Evolutionary conservation across 1,139 yeast species (phyloP).

Genomic region (Protomyces inundatus): DNA sequence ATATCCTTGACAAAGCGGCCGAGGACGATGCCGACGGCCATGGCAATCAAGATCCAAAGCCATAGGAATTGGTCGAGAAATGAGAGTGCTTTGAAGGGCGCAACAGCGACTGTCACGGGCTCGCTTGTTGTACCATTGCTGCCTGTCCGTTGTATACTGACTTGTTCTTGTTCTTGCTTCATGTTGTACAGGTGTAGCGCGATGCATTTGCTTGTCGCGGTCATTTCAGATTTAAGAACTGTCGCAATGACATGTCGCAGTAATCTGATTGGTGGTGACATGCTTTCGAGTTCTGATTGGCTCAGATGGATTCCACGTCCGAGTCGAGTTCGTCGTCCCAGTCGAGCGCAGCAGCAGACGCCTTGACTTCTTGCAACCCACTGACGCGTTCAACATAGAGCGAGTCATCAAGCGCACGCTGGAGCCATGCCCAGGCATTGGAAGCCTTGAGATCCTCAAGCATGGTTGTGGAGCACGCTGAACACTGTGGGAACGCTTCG

Average conservation of each 20-base stretch:
- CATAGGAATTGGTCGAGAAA: conserved; percentile 35
- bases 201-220: no score
- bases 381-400: not conserved
- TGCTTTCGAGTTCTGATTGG: not conserved
- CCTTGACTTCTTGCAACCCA: not conserved
- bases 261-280: not conserved
- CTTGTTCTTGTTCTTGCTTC: no score
- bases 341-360: not conserved
- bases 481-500: conserved; percentile 68
- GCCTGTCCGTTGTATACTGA: no score
- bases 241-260: no score
- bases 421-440: not conserved
- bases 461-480: conserved; percentile 72
- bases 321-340: not conserved
- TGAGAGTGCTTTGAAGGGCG: conserved; percentile 31
- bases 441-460: conserved; percentile 37
- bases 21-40: conserved; percentile 37
- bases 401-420: not conserved
- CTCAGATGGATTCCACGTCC: not conserved
- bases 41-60: conserved; percentile 38
- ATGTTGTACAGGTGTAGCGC: no score
- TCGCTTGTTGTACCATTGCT: no score
- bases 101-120: not conserved
- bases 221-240: no score
- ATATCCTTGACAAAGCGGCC: conserved; percentile 37